Evolutionary conservation across 208 protist species (phyloP).

Genomic region (Trypanosoma vivax): DNA sequence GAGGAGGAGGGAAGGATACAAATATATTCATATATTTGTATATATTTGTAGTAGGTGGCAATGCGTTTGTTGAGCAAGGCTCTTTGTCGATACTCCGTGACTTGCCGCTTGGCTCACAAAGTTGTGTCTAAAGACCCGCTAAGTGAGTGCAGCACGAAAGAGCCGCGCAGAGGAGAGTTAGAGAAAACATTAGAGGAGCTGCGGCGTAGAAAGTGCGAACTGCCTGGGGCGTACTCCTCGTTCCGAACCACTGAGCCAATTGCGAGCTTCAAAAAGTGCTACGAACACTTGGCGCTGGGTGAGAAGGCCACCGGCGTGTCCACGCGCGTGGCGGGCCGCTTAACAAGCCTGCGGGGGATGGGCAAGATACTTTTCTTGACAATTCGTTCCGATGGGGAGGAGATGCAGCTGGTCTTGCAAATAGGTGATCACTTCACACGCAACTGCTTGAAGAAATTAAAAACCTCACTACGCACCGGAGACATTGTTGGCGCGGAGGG

Average conservation of each 20-base stretch:
- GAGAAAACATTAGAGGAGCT: too few species aligned
- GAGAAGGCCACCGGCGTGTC: slow-evolving; percentile 8
- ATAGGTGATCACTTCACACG: slow-evolving; percentile 43
- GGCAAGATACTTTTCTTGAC: slow-evolving; percentile 82
- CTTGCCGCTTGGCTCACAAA: too few species aligned
- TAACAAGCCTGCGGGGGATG: slow-evolving; percentile 74
- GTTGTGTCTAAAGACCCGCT: too few species aligned
- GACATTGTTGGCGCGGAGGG: slow-evolving; percentile 87
- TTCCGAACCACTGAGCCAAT: slow-evolving; percentile 50
- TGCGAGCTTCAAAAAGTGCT: slow-evolving; percentile 32
- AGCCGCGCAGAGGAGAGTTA: neutral
- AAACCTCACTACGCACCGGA: slow-evolving; percentile 43
- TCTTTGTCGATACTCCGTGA: too few species aligned
- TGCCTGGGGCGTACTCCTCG: slow-evolving; percentile 53
- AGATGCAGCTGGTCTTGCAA: slow-evolving; percentile 68
- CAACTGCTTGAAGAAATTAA: slow-evolving; percentile 44
- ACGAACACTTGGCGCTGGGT: slow-evolving; percentile 29
- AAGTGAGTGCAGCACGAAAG: neutral
- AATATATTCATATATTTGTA: slow-evolving; percentile 3
- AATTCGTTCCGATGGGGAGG: slow-evolving; percentile 42
- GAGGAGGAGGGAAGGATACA: neutral
- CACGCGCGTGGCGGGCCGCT: slow-evolving; percentile 59
- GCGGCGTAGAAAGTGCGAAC: slow-evolving; percentile 30
- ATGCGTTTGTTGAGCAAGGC: too few species aligned
- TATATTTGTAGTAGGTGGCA: too few species aligned